phyloP scores from a whole-genome alignment of 164 flowering plant species.

The Nelumbo lutea region DNA sequence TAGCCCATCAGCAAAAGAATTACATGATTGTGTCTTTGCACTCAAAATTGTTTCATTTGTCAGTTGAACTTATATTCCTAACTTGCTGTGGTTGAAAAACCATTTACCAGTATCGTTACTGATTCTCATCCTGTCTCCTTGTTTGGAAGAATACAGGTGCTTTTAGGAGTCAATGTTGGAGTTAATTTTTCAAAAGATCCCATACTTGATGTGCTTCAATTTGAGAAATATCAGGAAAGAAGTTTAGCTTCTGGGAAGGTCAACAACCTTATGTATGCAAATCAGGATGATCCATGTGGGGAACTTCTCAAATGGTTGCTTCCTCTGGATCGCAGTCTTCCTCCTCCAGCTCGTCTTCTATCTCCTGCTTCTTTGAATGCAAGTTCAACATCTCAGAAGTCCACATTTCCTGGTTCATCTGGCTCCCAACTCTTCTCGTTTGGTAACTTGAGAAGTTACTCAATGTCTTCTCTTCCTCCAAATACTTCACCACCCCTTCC shows the following conservation, averaged over 20 bases:
- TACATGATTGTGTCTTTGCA: background rate
- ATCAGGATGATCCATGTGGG: constrained; percentile 59
- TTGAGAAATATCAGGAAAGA: constrained; percentile 62
- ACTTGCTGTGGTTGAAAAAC: background rate
- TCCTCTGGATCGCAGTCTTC: constrained; percentile 70
- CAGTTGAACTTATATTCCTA: too few species aligned
- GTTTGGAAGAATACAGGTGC: constrained; percentile 95
- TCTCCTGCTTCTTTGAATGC: constrained; percentile 63
- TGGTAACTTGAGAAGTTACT: constrained; percentile 87
- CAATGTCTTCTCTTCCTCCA: constrained; percentile 92
- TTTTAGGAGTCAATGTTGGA: constrained; percentile 84
- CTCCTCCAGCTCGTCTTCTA: constrained; percentile 54
- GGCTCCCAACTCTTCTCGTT: constrained; percentile 83
- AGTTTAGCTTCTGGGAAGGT: constrained; percentile 25
- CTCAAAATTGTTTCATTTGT: too few species aligned
- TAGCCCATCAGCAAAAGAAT: too few species aligned
- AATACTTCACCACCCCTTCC: constrained; percentile 36
- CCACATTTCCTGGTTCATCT: constrained; percentile 46
- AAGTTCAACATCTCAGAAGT: constrained; percentile 43
- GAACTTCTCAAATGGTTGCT: constrained; percentile 87
- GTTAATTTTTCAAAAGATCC: constrained; percentile 58
- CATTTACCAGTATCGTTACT: background rate
- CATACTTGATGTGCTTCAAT: constrained; percentile 86
- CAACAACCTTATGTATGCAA: constrained; percentile 18
- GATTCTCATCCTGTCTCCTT: constrained; percentile 42